Percentiles rank a stretch among this genome's conserved stretches.
phyloP scores from a whole-genome alignment of 345 rosid genomes.

The Rhizophora mangle region DNA sequence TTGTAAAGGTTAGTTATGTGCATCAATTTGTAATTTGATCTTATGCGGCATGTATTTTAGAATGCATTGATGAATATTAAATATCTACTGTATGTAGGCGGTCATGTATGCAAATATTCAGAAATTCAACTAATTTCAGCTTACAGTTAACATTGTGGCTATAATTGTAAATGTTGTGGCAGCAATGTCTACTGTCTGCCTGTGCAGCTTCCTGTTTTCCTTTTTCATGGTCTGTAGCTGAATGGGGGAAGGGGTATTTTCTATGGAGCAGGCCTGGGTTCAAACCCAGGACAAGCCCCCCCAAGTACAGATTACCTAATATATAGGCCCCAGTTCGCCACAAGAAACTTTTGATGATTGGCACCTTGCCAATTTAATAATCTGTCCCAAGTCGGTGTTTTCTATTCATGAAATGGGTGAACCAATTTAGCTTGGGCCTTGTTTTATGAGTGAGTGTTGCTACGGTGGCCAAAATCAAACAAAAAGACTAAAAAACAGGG shows the following conservation, averaged over 20 bases:
- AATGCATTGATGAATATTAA: background rate
- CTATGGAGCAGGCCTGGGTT: constrained; percentile 23
- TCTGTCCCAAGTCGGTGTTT: background rate
- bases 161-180: constrained; percentile 38
- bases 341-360: background rate
- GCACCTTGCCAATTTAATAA: background rate
- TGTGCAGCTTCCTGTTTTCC: constrained; percentile 28
- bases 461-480: no score
- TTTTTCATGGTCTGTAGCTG: no score
- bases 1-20: constrained; percentile 38
- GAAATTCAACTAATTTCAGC: constrained; percentile 46
- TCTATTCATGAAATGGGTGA: background rate
- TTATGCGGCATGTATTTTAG: background rate
- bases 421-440: background rate
- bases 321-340: constrained; percentile 40
- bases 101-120: constrained; percentile 40
- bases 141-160: constrained; percentile 40
- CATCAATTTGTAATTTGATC: background rate
- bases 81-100: constrained; percentile 15
- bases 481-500: no score
- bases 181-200: constrained; percentile 18
- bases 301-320: constrained; percentile 36
- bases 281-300: constrained; percentile 34
- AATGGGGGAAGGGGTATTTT: no score
- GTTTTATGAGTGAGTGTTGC: no score